These are phyloP conservation scores for Takashimella koratensis DNA, from an alignment of 1,284 basidiomycete species.

Conservation along the genomic window DNA sequence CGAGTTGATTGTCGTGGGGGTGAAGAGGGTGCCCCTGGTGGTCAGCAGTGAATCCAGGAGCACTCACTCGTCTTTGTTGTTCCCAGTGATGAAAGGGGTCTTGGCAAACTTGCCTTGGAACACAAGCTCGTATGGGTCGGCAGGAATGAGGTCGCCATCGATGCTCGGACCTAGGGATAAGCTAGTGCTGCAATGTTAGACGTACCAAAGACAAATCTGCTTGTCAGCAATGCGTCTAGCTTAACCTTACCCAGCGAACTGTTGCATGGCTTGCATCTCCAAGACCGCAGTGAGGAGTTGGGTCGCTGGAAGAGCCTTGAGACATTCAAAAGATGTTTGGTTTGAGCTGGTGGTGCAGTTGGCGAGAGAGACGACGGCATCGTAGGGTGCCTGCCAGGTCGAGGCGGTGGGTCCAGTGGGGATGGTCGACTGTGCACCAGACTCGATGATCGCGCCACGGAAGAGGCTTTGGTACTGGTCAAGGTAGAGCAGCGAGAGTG, in stretches of 20 bases:
- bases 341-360: not conserved
- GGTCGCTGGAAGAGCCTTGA: slow-evolving; percentile 29
- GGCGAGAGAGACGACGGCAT: not conserved
- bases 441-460: slow-evolving; percentile 48
- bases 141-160: slow-evolving; percentile 23
- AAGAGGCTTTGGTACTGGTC: slow-evolving; percentile 36
- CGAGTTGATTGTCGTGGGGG: slow-evolving; percentile 6
- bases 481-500: slow-evolving; percentile 35
- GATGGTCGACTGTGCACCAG: slow-evolving; percentile 38
- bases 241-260: too few relatives aligned
- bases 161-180: slow-evolving; percentile 7
- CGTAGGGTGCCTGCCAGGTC: slow-evolving; percentile 35
- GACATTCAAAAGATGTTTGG: slow-evolving; percentile 31
- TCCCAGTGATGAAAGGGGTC: slow-evolving; percentile 30
- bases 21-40: slow-evolving; percentile 16
- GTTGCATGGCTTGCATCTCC: too few relatives aligned
- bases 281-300: slow-evolving; percentile 28
- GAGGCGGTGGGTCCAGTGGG: slow-evolving; percentile 25
- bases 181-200: not conserved
- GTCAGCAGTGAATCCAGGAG: not conserved
- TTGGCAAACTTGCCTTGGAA: slow-evolving; percentile 15
- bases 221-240: too few relatives aligned
- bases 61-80: slow-evolving; percentile 21
- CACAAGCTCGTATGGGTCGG: slow-evolving; percentile 16
- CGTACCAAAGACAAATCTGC: slow-evolving; percentile 1